Conservation (phyloP, 106 monocot species). For the Agapanthus africanus region DNA sequence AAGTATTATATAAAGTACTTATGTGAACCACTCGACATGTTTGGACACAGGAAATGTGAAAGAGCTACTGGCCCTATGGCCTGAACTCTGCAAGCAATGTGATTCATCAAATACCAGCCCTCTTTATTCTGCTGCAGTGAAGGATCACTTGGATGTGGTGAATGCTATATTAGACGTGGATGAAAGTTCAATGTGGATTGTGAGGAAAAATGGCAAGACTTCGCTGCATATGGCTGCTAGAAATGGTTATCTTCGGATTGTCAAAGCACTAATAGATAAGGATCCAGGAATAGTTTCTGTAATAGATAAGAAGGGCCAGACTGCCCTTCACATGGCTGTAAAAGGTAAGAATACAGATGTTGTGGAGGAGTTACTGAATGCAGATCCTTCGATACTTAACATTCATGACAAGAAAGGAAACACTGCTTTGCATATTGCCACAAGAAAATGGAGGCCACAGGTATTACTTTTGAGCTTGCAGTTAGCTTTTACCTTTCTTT, state of each 20-base stretch:
- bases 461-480: slow-evolving; percentile 17
- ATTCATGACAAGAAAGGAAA: slow-evolving; percentile 91
- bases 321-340: slow-evolving; percentile 98
- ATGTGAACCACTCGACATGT: neutral
- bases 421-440: slow-evolving; percentile 91
- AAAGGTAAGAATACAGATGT: slow-evolving; percentile 70
- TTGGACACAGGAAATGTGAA: slow-evolving; percentile 60
- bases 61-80: slow-evolving; percentile 66
- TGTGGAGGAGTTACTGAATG: slow-evolving; percentile 61
- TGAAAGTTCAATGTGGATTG: slow-evolving; percentile 41
- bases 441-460: slow-evolving; percentile 88
- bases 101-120: slow-evolving; percentile 83
- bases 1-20: neutral
- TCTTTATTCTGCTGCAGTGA: slow-evolving; percentile 78
- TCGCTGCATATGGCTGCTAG: slow-evolving; percentile 75
- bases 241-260: slow-evolving; percentile 54
- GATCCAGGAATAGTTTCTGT: slow-evolving; percentile 71
- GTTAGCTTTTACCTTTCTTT: neutral
- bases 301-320: slow-evolving; percentile 89
- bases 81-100: slow-evolving; percentile 59
- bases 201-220: slow-evolving; percentile 95
- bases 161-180: slow-evolving; percentile 86
- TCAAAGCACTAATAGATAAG: slow-evolving; percentile 58
- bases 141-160: slow-evolving; percentile 77
- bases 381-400: slow-evolving; percentile 75